These are phyloP conservation scores for Taiwanofungus camphoratus DNA, from an alignment of 1,284 basidiomycete genomes.

Conservation along the genomic window DNA sequence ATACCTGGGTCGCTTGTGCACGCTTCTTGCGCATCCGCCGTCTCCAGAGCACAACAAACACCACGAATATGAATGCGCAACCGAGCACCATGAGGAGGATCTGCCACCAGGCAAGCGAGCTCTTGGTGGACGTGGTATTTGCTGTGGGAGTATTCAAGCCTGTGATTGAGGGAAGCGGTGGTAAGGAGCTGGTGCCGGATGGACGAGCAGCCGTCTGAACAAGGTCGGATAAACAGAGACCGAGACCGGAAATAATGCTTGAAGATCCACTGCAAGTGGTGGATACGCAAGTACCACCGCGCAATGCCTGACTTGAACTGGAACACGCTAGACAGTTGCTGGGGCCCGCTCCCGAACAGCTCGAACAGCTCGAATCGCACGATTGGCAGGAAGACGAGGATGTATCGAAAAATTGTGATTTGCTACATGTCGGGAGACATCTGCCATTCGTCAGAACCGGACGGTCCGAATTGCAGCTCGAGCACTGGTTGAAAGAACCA, in stretches of 20 bases:
- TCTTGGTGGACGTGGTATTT: slow-evolving; percentile 24
- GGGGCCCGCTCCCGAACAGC: slow-evolving; percentile 61
- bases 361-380: slow-evolving; percentile 71
- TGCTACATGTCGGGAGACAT: slow-evolving; percentile 71
- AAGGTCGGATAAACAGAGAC: slow-evolving; percentile 71
- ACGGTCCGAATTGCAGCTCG: slow-evolving; percentile 55
- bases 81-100: slow-evolving; percentile 77
- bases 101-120: slow-evolving; percentile 67
- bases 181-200: slow-evolving; percentile 37
- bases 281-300: slow-evolving; percentile 55
- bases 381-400: slow-evolving; percentile 56
- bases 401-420: slow-evolving; percentile 65
- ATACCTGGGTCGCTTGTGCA: slow-evolving; percentile 55
- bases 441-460: slow-evolving; percentile 69
- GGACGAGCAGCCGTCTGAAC: slow-evolving; percentile 44
- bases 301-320: slow-evolving; percentile 52
- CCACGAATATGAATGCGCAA: slow-evolving; percentile 69
- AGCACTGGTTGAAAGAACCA: slow-evolving; percentile 68
- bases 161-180: slow-evolving; percentile 50
- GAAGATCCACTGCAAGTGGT: slow-evolving; percentile 51
- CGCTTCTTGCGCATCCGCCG: slow-evolving; percentile 62
- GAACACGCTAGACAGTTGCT: slow-evolving; percentile 72
- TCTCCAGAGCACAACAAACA: slow-evolving; percentile 62
- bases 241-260: slow-evolving; percentile 59
- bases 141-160: slow-evolving; percentile 44